Evolutionary conservation across 75 land plant genomes (phyloP), one percentile per base, ranked within the genome.

Genomic region (Larix kaempferi): DNA sequence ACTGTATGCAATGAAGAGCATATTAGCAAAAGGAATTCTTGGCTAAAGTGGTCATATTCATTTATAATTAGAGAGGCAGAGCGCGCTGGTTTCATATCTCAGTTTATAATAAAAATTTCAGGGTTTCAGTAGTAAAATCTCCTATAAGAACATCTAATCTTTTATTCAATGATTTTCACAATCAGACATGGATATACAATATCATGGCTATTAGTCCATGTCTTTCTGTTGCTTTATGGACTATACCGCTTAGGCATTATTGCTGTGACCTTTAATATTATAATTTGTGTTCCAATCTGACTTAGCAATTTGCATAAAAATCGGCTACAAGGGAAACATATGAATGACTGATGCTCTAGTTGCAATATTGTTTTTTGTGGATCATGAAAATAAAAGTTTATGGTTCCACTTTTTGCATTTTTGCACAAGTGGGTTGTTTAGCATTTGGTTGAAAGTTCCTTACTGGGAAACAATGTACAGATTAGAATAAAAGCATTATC

Each of bases 321-420:
- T 4, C n/a, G 6, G 19, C 21, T 35, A 5, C 35, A 37, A 49
- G 54, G 12, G 54, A 49, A 49, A 66, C 17, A 17, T 2, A 67
- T 39, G 4, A 67, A 67, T 67, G 37, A 39, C 49, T 39, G 72
- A n/a, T 67, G 72, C 72, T 67, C 37, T 37, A 67, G 54, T 39
- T 35, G 35, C 71, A 17, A 39, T 37, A 6, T 67, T 19, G 11
- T 49, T 10, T 49, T 49, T 49, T 49, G 10, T 67, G 23, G 22
- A 37, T 67, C 19, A 17, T 67, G 23, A 67, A 67, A 39, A 69
- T 69, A 37, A 41, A 69, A n/a, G 72, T 1, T 8, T 69, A 6
- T n/a, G 3, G 72, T 52, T 10, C 21, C 23, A 37, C 8, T 16
- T 41, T 11, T 69, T 21, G 52, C 54, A 41, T 69, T 64, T 63